Evolutionary conservation across 1,284 basidiomycete genomes (phyloP).

Genomic region (Amylostereum chailletii): DNA sequence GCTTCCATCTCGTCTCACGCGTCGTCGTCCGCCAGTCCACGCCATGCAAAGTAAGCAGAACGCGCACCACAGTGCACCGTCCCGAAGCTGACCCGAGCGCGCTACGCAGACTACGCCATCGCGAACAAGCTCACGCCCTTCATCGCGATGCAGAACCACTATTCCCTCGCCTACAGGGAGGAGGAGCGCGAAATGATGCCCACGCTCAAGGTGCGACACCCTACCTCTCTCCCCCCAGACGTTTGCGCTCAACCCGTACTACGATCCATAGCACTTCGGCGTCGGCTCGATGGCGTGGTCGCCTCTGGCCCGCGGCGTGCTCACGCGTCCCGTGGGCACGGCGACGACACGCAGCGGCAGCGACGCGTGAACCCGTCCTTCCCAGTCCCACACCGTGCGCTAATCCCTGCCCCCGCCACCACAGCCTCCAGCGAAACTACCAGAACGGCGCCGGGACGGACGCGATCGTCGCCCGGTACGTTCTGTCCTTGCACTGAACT

Average conservation of each 20-base stretch:
- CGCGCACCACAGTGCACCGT: background rate
- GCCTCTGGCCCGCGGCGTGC: constrained; percentile 17
- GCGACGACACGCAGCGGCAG: background rate
- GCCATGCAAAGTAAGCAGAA: constrained; percentile 16
- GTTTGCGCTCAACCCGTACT: background rate
- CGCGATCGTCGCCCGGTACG: background rate
- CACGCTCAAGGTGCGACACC: constrained; percentile 4
- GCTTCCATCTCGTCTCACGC: background rate
- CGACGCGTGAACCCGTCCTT: background rate
- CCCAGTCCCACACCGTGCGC: background rate
- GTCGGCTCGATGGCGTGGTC: constrained; percentile 19
- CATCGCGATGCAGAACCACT: constrained; percentile 31
- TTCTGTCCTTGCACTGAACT: too few species aligned
- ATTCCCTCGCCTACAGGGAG: constrained; percentile 15
- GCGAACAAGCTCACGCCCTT: constrained; percentile 24
- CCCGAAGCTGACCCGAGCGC: constrained; percentile 1
- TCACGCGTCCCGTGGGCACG: constrained; percentile 13
- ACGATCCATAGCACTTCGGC: constrained; percentile 7
- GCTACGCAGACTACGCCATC: constrained; percentile 20
- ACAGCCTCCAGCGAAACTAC: background rate
- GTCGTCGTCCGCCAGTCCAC: constrained; percentile 13
- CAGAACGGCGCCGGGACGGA: background rate
- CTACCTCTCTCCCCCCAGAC: background rate
- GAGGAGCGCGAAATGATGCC: constrained; percentile 11
- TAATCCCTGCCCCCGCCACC: background rate